Evolutionary conservation across 2,329 filamentous ascomycete genomes (phyloP).

Genomic region (Trichoderma citrinoviride): DNA sequence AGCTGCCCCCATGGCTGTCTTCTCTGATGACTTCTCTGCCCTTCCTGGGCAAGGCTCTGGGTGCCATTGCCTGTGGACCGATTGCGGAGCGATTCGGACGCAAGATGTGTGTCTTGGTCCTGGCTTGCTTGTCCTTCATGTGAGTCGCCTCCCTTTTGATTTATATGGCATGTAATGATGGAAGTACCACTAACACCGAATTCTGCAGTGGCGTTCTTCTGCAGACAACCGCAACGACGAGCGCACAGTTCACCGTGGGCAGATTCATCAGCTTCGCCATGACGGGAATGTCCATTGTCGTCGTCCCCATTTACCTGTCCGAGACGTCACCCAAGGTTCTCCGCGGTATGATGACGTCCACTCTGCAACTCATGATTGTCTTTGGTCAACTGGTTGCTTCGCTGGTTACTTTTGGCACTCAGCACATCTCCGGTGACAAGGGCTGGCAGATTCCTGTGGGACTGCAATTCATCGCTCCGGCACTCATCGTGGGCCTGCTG

Average conservation of each 20-base stretch:
- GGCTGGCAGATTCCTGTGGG: slow-evolving; percentile 47
- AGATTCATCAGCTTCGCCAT: slow-evolving; percentile 33
- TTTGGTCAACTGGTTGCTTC: slow-evolving; percentile 30
- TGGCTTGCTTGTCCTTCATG: slow-evolving; percentile 21
- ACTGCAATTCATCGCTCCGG: slow-evolving; percentile 43
- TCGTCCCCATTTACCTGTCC: slow-evolving; percentile 34
- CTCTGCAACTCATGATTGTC: slow-evolving; percentile 32
- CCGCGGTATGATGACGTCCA: slow-evolving; percentile 32
- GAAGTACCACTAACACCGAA: background rate
- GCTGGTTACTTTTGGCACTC: slow-evolving; percentile 30
- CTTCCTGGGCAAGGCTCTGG: slow-evolving; percentile 28
- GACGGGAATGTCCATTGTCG: slow-evolving; percentile 35
- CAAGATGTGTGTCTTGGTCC: slow-evolving; percentile 18
- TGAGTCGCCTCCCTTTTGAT: slow-evolving; percentile 3
- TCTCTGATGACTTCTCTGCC: slow-evolving; percentile 31
- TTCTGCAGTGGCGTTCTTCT: slow-evolving; percentile 31
- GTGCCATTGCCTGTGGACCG: slow-evolving; percentile 16
- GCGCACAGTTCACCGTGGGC: slow-evolving; percentile 34
- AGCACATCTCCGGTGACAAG: slow-evolving; percentile 24
- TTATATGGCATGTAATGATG: background rate
- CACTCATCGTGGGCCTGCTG: slow-evolving; percentile 36
- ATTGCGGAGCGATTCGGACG: slow-evolving; percentile 22
- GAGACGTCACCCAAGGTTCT: slow-evolving; percentile 30
- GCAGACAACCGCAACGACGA: slow-evolving; percentile 31
- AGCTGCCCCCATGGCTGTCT: slow-evolving; percentile 27